phyloP scores from a whole-genome alignment of 768 basidiomycete species.

The Podaxis rugospora region DNA sequence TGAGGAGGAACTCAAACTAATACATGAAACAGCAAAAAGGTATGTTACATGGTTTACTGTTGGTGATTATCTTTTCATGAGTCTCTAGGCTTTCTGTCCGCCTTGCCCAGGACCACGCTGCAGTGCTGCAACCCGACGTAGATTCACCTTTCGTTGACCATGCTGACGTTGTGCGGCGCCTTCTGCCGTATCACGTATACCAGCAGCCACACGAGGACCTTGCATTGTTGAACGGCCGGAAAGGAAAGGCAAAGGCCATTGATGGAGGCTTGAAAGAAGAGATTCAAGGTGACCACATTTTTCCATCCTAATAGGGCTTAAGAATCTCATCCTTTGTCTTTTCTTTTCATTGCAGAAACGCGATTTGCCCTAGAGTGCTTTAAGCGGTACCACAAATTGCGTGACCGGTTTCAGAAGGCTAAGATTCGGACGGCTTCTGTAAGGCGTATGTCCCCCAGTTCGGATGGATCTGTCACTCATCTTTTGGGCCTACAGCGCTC shows the following conservation, averaged over 20 bases:
- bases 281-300: constrained; percentile 40
- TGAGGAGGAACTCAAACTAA: constrained; percentile 48
- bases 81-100: constrained; percentile 46
- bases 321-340: not conserved
- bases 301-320: not conserved
- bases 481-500: constrained; percentile 38
- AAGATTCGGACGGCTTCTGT: constrained; percentile 56
- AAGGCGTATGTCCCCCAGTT: constrained; percentile 17
- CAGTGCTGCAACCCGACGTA: constrained; percentile 58
- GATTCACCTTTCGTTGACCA: constrained; percentile 65
- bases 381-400: constrained; percentile 50
- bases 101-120: constrained; percentile 59
- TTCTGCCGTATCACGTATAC: constrained; percentile 78
- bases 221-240: constrained; percentile 29
- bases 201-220: constrained; percentile 72
- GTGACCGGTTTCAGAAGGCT: constrained; percentile 53
- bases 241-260: constrained; percentile 62
- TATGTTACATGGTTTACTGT: constrained; percentile 6
- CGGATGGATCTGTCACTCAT: not conserved
- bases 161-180: constrained; percentile 60
- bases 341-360: constrained; percentile 48
- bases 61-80: not conserved
- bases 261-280: constrained; percentile 39
- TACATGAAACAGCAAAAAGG: constrained; percentile 46
- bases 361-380: constrained; percentile 66